Evolutionary conservation across 2,329 filamentous ascomycete genomes (phyloP).

Genomic region (Ceratocystis alfenasii): DNA sequence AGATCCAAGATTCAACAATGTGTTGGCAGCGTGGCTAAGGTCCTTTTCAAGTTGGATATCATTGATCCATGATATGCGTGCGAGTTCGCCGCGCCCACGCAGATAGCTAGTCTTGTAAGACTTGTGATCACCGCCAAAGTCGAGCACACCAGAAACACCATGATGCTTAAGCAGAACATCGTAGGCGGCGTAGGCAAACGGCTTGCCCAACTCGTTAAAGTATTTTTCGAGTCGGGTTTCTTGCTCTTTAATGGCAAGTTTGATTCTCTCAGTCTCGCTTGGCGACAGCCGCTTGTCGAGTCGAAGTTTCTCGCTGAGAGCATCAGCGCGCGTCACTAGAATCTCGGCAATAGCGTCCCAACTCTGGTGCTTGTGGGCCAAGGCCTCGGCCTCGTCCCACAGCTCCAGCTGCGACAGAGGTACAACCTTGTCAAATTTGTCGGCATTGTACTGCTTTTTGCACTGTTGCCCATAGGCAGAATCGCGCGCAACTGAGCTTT

Average conservation of each 20-base stretch:
- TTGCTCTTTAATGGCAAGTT: conserved; percentile 32
- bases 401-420: conserved; percentile 43
- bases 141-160: conserved; percentile 56
- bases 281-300: conserved; percentile 27
- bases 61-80: conserved; percentile 88
- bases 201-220: conserved; percentile 53
- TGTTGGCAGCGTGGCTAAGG: conserved; percentile 58
- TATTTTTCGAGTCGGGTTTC: conserved; percentile 38
- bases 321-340: conserved; percentile 42
- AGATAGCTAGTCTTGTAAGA: conserved; percentile 69
- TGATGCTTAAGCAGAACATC: conserved; percentile 59
- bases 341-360: conserved; percentile 45
- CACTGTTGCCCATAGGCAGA: conserved; percentile 37
- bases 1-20: conserved; percentile 57
- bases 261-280: conserved; percentile 27
- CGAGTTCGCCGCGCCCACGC: conserved; percentile 55
- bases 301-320: conserved; percentile 27
- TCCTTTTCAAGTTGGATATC: conserved; percentile 68
- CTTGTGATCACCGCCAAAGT: conserved; percentile 55
- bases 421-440: conserved; percentile 42
- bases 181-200: conserved; percentile 68
- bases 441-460: conserved; percentile 37
- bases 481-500: conserved; percentile 35
- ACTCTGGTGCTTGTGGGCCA: conserved; percentile 47
- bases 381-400: conserved; percentile 45